Base-by-base conservation (phyloP, 768 basidiomycete genomes). In the Dentipellis sp. region DNA sequence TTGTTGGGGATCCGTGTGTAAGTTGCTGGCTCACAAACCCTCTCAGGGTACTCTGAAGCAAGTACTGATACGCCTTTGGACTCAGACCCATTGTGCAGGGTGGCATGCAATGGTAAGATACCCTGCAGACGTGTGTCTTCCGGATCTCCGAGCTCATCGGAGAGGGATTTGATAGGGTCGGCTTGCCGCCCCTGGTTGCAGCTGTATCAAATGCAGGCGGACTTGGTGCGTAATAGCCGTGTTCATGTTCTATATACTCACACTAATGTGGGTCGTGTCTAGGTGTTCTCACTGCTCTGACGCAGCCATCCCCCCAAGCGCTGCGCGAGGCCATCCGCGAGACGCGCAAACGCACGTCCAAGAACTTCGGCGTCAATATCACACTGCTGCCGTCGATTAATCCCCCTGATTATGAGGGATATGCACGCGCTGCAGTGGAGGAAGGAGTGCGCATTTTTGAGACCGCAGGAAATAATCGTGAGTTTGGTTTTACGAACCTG, bases 401-500 rank as follows among this genome's bases (percentile, higher is more conserved):
- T 56, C 92, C 93, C 0, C 94, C 94, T 2, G 91, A 94, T 62
- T 95, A 97, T 65, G 83, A 79, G 53, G 91, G 86, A 11, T 93
- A 86, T 62, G 88, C 88, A 0, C 74, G 84, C 37, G 91, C 77
- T 8, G 86, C 92, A 9, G 81, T 93, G 49, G 90, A 89, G 59
- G 93, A 94, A 66, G 91, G 91, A 7, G 79, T 95, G n/a, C 76
- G 69, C 64, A 84, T 95, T 45, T 91, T 94, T 65, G 94, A 97
- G 74, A 97, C 94, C 0, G 94, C 94, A 2, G 94, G 93, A 6
- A 91, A 89, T 63, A 93, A 86, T 63, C 90, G 91, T 91, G 63
- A 61, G 87, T 65, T 56, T 35, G 11, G 35, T 34, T 47, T 36
- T 49, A 65, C 14, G 36, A 46, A 46, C 54, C 37, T 19, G 45